Evolutionary conservation across 495 filamentous ascomycete genomes (phyloP), one percentile per base, ranked within the genome.

Genomic region (Thozetella sp.): DNA sequence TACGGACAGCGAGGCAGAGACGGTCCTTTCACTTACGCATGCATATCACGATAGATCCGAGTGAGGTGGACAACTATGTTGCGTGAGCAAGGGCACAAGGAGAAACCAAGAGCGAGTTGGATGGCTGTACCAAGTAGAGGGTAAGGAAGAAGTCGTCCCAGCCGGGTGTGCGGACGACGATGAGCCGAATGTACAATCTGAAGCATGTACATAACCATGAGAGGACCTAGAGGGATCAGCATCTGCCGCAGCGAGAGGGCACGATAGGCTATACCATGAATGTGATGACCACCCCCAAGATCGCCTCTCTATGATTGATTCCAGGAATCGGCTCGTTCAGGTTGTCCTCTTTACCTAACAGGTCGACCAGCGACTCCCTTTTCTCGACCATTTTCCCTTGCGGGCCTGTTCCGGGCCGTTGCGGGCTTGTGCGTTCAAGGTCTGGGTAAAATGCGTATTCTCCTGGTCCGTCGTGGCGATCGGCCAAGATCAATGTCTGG

Each of bases 121-220:
- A 6, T n/a, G 3, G 20, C 30, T 59, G 50, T 63, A 66, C 63
- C 22, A 66, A 25, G 19, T 66, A 66, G 27, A 60, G 22, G 11
- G 58, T 51, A 20, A 66, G 25, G 24, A 63, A 66, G 13, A 60
- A 48, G 24, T 66, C 63, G 46, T 66, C 63, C 63, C 63, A 66
- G 4, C 63, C 63, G 20, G 54, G 56, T 22, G 59, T 60, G 20
- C 54, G 53, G 17, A 66, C 40, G 4, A 66, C 56, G 17, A 40
- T 59, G 11, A 66, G 17, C 40, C 63, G 59, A 12, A 66, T 46
- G 43, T 66, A 66, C n/a, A 66, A 55, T 34, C 63, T 56, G 11
- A 57, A 59, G 6, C 53, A 17, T 15, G 62, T 56, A 26, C 63
- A 66, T 11, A 66, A 53, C 0, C 54, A 59, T 17, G 59, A 60